Conservation (phyloP, 2,329 filamentous ascomycete species). For the Raffaelea ambrosiae region DNA sequence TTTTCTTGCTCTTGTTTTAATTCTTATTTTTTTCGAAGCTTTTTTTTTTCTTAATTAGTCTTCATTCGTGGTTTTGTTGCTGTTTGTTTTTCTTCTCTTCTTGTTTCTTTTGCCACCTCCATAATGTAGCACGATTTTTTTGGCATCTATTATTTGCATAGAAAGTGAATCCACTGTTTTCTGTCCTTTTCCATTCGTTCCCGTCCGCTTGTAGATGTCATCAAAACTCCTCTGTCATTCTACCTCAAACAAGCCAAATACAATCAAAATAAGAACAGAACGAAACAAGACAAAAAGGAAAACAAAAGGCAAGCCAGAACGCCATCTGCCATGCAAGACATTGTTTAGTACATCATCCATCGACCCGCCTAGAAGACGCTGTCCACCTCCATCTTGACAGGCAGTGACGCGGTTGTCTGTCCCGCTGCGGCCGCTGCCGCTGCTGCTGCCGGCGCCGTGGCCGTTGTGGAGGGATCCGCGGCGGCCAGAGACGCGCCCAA, state of each 20-base stretch:
- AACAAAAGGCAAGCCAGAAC: no score
- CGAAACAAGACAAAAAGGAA: no score
- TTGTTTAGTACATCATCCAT: no score
- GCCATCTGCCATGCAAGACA: background rate
- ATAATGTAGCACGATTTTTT: background rate
- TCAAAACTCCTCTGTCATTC: no score
- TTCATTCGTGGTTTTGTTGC: background rate
- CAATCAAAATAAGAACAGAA: no score
- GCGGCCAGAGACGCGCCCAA: constrained; percentile 22
- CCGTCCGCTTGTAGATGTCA: background rate
- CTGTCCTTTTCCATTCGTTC: background rate
- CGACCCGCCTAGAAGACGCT: no score
- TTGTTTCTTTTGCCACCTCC: background rate
- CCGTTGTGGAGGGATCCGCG: constrained; percentile 12
- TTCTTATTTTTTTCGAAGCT: background rate
- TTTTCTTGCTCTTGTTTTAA: background rate
- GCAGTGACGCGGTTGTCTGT: constrained; percentile 1
- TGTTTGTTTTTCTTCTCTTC: background rate
- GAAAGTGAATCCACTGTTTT: background rate
- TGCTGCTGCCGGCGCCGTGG: background rate
- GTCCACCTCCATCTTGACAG: constrained; percentile 39
- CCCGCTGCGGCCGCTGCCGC: no score
- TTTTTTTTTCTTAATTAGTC: background rate
- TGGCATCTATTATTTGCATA: no score
- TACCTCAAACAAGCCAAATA: no score